Conservation (phyloP, 495 filamentous ascomycete species). For the Penicillium lividum region DNA sequence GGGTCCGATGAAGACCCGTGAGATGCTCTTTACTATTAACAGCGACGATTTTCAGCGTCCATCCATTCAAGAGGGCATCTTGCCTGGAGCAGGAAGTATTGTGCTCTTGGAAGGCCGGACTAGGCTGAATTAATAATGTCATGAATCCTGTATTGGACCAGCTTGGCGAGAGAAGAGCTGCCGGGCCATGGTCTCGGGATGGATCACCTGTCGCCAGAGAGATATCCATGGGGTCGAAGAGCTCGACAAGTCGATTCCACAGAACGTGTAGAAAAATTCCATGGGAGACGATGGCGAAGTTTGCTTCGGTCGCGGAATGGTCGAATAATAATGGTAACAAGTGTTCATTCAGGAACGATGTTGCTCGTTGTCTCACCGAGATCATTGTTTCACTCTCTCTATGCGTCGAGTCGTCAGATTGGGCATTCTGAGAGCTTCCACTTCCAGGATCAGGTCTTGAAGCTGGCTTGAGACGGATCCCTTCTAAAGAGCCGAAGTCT, state of each 20-base stretch:
- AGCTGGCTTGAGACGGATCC: conserved; percentile 6
- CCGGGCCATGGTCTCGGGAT: conserved; percentile 12
- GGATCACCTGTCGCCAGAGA: conserved; percentile 12
- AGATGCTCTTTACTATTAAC: conserved; percentile 66
- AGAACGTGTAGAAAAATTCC: conserved; percentile 73
- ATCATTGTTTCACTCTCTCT: conserved; percentile 44
- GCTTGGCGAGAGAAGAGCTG: conserved; percentile 32
- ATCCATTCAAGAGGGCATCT: conserved; percentile 18
- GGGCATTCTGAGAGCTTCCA: not conserved
- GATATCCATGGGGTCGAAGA: conserved; percentile 48
- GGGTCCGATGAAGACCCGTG: conserved; percentile 67
- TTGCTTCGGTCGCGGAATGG: conserved; percentile 20
- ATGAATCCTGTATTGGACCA: conserved; percentile 70
- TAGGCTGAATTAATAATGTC: conserved; percentile 44
- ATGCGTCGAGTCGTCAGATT: not conserved
- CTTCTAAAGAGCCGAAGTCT: conserved; percentile 32
- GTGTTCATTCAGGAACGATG: conserved; percentile 61
- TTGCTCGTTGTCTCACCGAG: conserved; percentile 62
- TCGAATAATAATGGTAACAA: conserved; percentile 57
- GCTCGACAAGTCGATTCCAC: conserved; percentile 60
- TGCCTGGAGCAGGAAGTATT: not conserved
- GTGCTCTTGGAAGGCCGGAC: not conserved
- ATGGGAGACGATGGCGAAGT: conserved; percentile 72
- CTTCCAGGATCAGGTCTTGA: not conserved
- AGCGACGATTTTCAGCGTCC: conserved; percentile 23